Evolutionary conservation across 2,329 filamentous ascomycete species (phyloP), one percentile per base, ranked within the genome.

Genomic region (Aspergillus aculeatus): DNA sequence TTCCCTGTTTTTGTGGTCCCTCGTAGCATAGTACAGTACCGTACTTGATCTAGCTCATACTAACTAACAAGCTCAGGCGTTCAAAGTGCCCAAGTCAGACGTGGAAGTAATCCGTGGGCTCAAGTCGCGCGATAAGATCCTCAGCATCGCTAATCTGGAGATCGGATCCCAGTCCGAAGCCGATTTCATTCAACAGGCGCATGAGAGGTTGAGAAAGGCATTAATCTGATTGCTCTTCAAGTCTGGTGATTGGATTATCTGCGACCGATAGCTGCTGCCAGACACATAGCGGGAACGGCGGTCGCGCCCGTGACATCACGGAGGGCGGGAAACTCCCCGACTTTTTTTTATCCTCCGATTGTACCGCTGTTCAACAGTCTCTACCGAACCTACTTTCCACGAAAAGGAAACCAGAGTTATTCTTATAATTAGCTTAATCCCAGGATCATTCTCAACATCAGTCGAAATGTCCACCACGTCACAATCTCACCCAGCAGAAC

Each of bases 81-180:
- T 91, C 2, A 78, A 79, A 2, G 77, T 88, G 6, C 83, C 88
- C 31, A 90, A 88, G 69, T 87, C 88, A 1, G 81, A 85, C 61
- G 74, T 91, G 1, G 79, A 83, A 48, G 82, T 91, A 47, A 81
- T 83, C 12, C 84, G 84, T 16, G 89, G 89, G 0, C 70, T 82
- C 56, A 90, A 87, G 71, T 86, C 84, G 21, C 81, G 83, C 58
- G 84, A 88, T 48, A 92, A 91, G 75, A 87, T 82, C 0, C 73
- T 89, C 49, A 66, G 71, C 51, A 66, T 77, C 16, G 61, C 63
- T 44, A 65, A 67, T 21, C 50, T 74, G 41, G 60, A 66, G 52
- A 68, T 77, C 66, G 61, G 65, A 7, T 44, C 56, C 2, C 73
- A 72, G 0, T 73, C 76, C 49, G 71, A 74, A 54, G 62, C 75